These are phyloP conservation scores for Elsinoe australis DNA, from an alignment of 2,329 filamentous ascomycete genomes.

Conservation along the genomic window DNA sequence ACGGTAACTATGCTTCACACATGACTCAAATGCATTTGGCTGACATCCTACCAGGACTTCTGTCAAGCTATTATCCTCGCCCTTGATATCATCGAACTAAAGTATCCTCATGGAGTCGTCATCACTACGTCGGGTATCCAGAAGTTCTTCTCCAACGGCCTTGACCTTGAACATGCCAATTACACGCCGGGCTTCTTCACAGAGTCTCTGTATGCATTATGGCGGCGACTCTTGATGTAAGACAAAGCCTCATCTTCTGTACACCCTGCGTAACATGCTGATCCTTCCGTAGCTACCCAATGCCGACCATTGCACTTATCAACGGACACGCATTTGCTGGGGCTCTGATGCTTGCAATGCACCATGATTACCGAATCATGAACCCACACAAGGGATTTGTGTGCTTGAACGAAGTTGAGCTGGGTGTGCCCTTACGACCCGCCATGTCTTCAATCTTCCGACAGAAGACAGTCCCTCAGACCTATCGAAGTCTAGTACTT, in stretches of 20 bases:
- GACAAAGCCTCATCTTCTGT: neutral
- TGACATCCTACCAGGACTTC: constrained; percentile 39
- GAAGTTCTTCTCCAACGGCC: constrained; percentile 78
- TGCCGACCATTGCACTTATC: constrained; percentile 72
- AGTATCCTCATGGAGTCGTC: constrained; percentile 62
- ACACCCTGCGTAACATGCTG: constrained; percentile 15
- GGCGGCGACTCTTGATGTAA: constrained; percentile 55
- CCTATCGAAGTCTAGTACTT: constrained; percentile 60
- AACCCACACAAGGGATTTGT: constrained; percentile 62
- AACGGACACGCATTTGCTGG: constrained; percentile 74
- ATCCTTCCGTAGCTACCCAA: constrained; percentile 50
- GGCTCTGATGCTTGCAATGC: constrained; percentile 73
- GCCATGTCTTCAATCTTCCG: constrained; percentile 70
- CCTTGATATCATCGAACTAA: constrained; percentile 66
- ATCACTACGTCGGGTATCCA: constrained; percentile 65
- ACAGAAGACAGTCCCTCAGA: constrained; percentile 51
- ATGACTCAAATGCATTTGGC: neutral
- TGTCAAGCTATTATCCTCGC: constrained; percentile 60
- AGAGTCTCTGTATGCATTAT: constrained; percentile 55
- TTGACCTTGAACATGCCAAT: constrained; percentile 65
- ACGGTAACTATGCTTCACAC: constrained; percentile 34
- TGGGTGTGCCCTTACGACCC: constrained; percentile 66
- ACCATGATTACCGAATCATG: constrained; percentile 76
- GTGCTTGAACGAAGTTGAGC: constrained; percentile 74
- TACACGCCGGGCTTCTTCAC: constrained; percentile 53